Percentiles rank a stretch among this genome's conserved stretches.
Evolutionary conservation across 1,284 basidiomycete genomes (phyloP).

Genomic region (Cutaneotrichosporon cavernicola): DNA sequence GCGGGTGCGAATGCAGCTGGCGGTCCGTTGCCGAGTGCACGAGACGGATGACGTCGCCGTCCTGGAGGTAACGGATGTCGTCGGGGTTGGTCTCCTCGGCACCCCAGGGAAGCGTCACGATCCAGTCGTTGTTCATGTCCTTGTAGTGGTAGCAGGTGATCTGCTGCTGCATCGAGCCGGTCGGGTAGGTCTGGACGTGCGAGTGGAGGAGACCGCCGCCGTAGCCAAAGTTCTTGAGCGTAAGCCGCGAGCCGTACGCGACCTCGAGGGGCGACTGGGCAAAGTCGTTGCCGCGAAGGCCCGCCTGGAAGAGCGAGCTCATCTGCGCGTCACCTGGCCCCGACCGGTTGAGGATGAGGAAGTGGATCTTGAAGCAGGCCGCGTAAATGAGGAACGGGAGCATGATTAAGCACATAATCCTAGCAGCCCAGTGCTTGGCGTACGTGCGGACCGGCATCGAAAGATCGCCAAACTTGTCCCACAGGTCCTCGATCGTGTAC

Average conservation of each 20-base stretch:
- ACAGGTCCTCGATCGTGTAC: slow-evolving; percentile 96
- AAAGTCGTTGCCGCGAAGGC: slow-evolving; percentile 92
- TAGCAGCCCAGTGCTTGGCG: slow-evolving; percentile 84
- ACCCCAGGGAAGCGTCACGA: slow-evolving; percentile 72
- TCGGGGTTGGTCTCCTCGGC: slow-evolving; percentile 60
- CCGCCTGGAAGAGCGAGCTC: slow-evolving; percentile 98
- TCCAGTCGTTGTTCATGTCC: slow-evolving; percentile 95
- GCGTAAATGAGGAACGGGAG: slow-evolving; percentile 90
- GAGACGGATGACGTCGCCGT: slow-evolving; percentile 79
- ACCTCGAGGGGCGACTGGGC: slow-evolving; percentile 81
- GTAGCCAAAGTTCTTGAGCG: slow-evolving; percentile 96
- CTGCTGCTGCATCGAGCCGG: slow-evolving; percentile 92
- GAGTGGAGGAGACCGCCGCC: slow-evolving; percentile 96
- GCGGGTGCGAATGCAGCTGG: slow-evolving; percentile 88
- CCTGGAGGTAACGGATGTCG: slow-evolving; percentile 65
- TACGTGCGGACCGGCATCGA: slow-evolving; percentile 84
- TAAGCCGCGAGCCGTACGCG: slow-evolving; percentile 85
- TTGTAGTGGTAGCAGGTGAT: slow-evolving; percentile 99
- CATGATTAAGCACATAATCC: slow-evolving; percentile 80
- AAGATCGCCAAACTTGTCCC: slow-evolving; percentile 97
- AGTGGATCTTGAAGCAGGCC: slow-evolving; percentile 92
- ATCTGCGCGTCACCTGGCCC: slow-evolving; percentile 98
- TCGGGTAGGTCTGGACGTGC: slow-evolving; percentile 89
- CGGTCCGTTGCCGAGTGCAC: slow-evolving; percentile 77
- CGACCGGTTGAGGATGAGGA: slow-evolving; percentile 87